Evolutionary conservation across 1,284 basidiomycete species (phyloP), one percentile per base, ranked within the genome.

Genomic region (Ustilago xerochloae): DNA sequence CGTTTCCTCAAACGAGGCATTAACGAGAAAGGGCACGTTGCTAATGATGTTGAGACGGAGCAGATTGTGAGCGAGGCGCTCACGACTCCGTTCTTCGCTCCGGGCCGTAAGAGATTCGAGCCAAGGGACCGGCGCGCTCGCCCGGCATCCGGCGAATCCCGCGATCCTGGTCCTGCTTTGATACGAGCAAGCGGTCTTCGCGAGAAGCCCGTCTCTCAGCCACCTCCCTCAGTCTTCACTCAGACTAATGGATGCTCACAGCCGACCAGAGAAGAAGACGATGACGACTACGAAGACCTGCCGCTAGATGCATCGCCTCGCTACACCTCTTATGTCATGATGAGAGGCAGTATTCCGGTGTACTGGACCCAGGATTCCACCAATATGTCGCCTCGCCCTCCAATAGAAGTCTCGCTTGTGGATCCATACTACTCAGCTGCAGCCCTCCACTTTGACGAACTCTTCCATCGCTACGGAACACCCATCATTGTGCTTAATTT

Each of bases 21-120:
- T 20, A 95, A 97, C 79, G 92, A 95, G 75, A 48, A 72, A 6
- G 97, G 97, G 2, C 93, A 97, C 81, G 97, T 99, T 2, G 97
- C 96, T 1, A 99, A 99, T 80, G 97, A 99, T 85, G 97, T 99
- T 2, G 97, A 99, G 85, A 98, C 95, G 0, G 97, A 99, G 81
- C 97, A 99, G 82, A 97, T 99, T 54, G 95, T 99, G 0, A 93
- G 92, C 3, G 96, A 99, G 82, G 92, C 93, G 0, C 85, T 95
- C 7, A 96, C 94, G 0, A 99, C 77, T 1, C 71, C 82, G 6
- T 82, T 84, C 61, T 84, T 75, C 35, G 76, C 80, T 10, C 81
- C 81, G 2, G 70, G 63, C 1, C 61, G 59, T 16, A 62, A 61
- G 36, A 58, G 41, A 3, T 58, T 62, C 46, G 53, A 65, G 22